Evolutionary conservation across 1,284 basidiomycete genomes (phyloP).

Genomic region (Tremellales sp.): DNA sequence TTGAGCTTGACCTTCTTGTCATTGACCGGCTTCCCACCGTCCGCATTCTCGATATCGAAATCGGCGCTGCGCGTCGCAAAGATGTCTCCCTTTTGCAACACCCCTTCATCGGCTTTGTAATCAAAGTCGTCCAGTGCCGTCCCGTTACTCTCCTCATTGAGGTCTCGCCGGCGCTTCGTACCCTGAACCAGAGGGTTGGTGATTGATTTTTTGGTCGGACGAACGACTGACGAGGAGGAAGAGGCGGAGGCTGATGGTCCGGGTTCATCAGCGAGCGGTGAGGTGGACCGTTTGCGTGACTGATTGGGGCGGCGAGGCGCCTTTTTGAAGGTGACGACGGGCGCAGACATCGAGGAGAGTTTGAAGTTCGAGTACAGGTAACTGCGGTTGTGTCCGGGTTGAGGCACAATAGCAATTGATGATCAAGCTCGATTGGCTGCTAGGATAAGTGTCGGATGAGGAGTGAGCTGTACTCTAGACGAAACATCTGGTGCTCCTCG

Average conservation of each 20-base stretch:
- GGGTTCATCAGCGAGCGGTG: constrained; percentile 48
- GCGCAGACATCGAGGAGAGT: constrained; percentile 30
- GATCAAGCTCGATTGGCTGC: no score
- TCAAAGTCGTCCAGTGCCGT: constrained; percentile 61
- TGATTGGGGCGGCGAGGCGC: constrained; percentile 14
- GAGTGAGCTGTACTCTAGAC: no score
- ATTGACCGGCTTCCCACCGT: constrained; percentile 10
- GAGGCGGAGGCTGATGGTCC: constrained; percentile 52
- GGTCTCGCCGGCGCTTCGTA: constrained; percentile 69
- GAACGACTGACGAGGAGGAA: constrained; percentile 54
- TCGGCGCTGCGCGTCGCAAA: constrained; percentile 48
- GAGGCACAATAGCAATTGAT: no score
- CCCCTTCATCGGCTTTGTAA: constrained; percentile 46
- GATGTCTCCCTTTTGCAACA: constrained; percentile 31
- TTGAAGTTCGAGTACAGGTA: no score
- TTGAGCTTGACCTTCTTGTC: constrained; percentile 42
- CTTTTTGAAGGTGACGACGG: constrained; percentile 82
- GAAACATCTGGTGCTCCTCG: no score
- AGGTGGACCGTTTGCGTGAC: constrained; percentile 14
- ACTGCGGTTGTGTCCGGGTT: no score
- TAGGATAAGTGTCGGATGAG: no score
- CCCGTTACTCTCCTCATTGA: constrained; percentile 56
- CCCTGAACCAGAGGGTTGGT: constrained; percentile 75
- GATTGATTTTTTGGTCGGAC: constrained; percentile 64
- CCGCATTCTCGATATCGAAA: constrained; percentile 48